Percentiles rank a stretch among this genome's conserved stretches.
Evolutionary conservation across 2,329 filamentous ascomycete genomes (phyloP).

Genomic region (Penicillium aurantiogriseum): DNA sequence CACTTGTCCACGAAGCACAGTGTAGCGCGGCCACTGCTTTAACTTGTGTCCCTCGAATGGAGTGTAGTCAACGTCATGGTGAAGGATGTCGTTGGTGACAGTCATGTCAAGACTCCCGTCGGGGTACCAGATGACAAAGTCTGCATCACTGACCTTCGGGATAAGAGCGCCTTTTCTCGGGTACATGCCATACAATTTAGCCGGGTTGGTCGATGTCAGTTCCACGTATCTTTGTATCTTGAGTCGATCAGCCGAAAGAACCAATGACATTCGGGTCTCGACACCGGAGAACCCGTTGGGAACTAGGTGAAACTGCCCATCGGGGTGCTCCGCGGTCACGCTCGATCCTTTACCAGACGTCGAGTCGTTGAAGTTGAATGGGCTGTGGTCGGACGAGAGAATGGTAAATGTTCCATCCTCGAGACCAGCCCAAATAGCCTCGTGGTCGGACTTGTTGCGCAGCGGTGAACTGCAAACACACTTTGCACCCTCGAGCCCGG

Average conservation of each 20-base stretch:
- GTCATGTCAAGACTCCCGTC: slow-evolving; percentile 21
- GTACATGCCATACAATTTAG: slow-evolving; percentile 45
- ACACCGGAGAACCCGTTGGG: slow-evolving; percentile 47
- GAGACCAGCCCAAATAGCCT: slow-evolving; percentile 35
- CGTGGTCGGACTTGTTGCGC: background rate
- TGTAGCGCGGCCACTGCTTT: slow-evolving; percentile 37
- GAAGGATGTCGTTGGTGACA: slow-evolving; percentile 37
- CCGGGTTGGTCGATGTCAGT: slow-evolving; percentile 46
- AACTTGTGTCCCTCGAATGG: slow-evolving; percentile 37
- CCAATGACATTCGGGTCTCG: slow-evolving; percentile 43
- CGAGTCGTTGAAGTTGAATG: slow-evolving; percentile 28
- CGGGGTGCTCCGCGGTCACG: slow-evolving; percentile 5
- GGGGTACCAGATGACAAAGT: slow-evolving; percentile 39
- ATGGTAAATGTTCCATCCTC: slow-evolving; percentile 56
- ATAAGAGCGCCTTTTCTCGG: slow-evolving; percentile 42
- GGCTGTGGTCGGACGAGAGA: slow-evolving; percentile 51
- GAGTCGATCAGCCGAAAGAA: slow-evolving; percentile 33
- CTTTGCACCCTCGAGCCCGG: background rate
- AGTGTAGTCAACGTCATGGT: slow-evolving; percentile 38
- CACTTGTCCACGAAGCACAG: slow-evolving; percentile 33
- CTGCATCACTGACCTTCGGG: slow-evolving; percentile 44
- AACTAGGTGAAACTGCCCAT: slow-evolving; percentile 43
- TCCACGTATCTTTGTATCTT: slow-evolving; percentile 31
- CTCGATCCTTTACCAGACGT: background rate
- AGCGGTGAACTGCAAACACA: background rate